Base-by-base conservation (phyloP, 441 rosid genomes). In the Flueggea neowawraea region DNA sequence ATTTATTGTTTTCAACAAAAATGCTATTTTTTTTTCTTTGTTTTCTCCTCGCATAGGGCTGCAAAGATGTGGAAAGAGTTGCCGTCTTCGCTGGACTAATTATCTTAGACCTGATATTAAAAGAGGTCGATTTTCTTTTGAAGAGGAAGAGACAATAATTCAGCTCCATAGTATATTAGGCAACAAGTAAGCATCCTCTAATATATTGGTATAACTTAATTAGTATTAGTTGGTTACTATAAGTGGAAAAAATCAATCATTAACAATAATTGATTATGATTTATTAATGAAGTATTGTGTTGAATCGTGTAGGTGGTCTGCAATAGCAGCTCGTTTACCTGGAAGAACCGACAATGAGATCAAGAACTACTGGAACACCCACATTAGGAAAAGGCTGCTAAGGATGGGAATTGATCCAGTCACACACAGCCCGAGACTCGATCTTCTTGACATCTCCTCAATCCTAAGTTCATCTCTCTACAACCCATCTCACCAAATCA, bases 261-360 rank as follows among this genome's bases (percentile, higher is more conserved):
- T 22, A 22, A 22, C 28, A 22, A 22, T 22, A 22, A 22, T 22
- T 22, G 28, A 22, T 22, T 22, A 22, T 22, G 28, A 36, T 36
- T 36, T 36, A 36, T 5, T 36, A 8, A 36, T 36, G 6, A 36
- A 36, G 2, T 31, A 9, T 2, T 5, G 12, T 12, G 7, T 7
- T 33, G 22, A 6, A 14, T 73, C 17, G 13, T 31, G 6, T 15
- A 92, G 97, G 73, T 93, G 98, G 98, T 93, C 98, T 2, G 83
- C 92, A 0, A 93, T 93, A 64, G 98, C 98, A 39, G 77, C 90
- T 69, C 84, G 90, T 10, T 77, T 93, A 61, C 97, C 98, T 0
- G 98, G 98, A 69, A 69, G 98, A 74, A 92, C 98, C 0, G 98
- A 92, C 57, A 90, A 93, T n/a, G 98, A 93, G 63, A 93, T 93